Conservation (phyloP, 2,329 filamentous ascomycete species). For the Fusarium burgessii region DNA sequence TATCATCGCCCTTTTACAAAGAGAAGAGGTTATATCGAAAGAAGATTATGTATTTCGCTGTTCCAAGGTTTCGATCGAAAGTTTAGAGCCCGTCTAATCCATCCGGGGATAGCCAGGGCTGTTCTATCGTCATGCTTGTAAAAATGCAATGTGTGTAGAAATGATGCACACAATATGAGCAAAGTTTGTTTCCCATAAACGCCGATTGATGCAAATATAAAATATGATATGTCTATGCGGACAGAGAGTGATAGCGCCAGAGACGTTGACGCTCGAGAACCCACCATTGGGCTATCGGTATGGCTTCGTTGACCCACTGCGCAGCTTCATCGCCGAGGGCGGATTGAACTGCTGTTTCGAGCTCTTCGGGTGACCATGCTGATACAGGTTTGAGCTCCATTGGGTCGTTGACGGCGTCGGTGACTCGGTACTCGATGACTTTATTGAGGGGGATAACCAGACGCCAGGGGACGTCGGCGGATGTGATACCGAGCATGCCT, state of each 20-base stretch:
- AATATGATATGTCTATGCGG: slow-evolving; percentile 13
- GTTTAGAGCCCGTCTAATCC: slow-evolving; percentile 4
- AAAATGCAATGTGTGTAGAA: slow-evolving; percentile 10
- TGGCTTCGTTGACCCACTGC: slow-evolving; percentile 47
- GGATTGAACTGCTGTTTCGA: slow-evolving; percentile 37
- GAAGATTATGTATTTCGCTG: slow-evolving; percentile 10
- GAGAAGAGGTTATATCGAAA: not conserved
- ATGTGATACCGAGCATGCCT: slow-evolving; percentile 50
- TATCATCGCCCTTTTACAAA: slow-evolving; percentile 15
- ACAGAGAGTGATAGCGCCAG: slow-evolving; percentile 39
- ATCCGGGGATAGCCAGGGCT: slow-evolving; percentile 17
- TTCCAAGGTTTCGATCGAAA: slow-evolving; percentile 8
- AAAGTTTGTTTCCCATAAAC: slow-evolving; percentile 21
- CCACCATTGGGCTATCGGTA: slow-evolving; percentile 44
- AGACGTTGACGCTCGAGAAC: slow-evolving; percentile 41
- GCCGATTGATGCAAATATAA: slow-evolving; percentile 29
- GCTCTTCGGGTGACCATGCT: slow-evolving; percentile 44
- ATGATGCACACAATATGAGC: slow-evolving; percentile 5
- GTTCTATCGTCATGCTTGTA: slow-evolving; percentile 8
- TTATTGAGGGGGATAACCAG: slow-evolving; percentile 50
- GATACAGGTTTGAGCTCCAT: slow-evolving; percentile 46
- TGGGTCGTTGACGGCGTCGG: slow-evolving; percentile 46
- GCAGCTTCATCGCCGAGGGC: slow-evolving; percentile 42
- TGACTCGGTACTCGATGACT: slow-evolving; percentile 51
- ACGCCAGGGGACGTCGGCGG: slow-evolving; percentile 49